Base-by-base conservation (phyloP, 2,329 filamentous ascomycete species). In the Ceratocystis diversiconidia region DNA sequence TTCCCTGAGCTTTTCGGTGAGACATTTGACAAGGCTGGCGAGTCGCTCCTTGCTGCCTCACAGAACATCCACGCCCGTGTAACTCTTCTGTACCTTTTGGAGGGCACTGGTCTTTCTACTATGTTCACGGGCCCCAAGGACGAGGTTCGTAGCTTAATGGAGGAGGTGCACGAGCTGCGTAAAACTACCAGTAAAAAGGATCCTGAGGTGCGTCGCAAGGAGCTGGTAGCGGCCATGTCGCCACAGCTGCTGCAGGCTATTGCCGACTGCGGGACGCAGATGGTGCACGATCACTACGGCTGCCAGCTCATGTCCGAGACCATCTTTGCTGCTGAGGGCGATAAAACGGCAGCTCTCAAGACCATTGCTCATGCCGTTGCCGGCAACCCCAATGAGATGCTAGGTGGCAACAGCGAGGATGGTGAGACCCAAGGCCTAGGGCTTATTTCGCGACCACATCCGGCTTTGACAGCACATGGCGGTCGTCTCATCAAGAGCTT, bases 161-260 rank as follows among this genome's bases (percentile, higher is more conserved):
- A 84, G 66, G 88, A 96, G 74, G 78, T 96, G 28, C 87, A 89
- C 72, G 82, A 85, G 65, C 87, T 95, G 69, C 86, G 94, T 64
- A 83, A 86, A 70, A 85, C 82, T 15, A 97, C 92, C 1, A 95
- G 90, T 69, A 99, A 97, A 78, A 99, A 99, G 76, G 90, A 96
- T 66, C 80, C 90, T 0, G 85, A 87, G 64, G 76, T 82, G 25
- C 84, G 94, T 67, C 85, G 88, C 66, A 80, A 84, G 70, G 94
- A 96, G 74, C 79, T 99, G 52, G 79, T 90, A 25, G 83, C 85
- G 67, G 81, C 85, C 10, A 77, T 95, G 32, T 91, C 90, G 1
- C 85, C 89, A 1, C 82, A 85, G 36, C 78, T 97, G 2, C 80
- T 99, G 36, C 82, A 85, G 55, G 84, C 89, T 48, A 87, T 97